These are phyloP conservation scores for Rhinocladiella similis DNA, from an alignment of 2,329 filamentous ascomycete species.

Conservation along the genomic window DNA sequence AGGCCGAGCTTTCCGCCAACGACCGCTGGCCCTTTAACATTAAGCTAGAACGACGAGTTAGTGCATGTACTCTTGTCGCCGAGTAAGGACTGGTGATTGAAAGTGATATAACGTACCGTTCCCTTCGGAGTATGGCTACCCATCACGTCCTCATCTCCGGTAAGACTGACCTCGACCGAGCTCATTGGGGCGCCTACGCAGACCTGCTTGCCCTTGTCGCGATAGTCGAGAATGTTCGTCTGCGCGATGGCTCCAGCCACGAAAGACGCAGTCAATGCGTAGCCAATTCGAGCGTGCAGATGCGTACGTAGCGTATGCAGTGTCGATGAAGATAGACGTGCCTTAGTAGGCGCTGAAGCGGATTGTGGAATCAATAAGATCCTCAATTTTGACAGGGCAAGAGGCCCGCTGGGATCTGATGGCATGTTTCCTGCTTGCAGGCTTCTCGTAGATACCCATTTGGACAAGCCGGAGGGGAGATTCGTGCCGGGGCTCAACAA, in stretches of 20 bases:
- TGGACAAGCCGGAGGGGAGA: conserved; percentile 14
- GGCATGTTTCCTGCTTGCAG: conserved; percentile 55
- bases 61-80: not conserved
- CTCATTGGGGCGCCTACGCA: conserved; percentile 78
- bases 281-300: conserved; percentile 76
- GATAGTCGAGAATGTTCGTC: conserved; percentile 85
- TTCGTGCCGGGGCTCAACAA: conserved; percentile 60
- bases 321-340: conserved; percentile 65
- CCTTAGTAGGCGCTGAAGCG: conserved; percentile 59
- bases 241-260: conserved; percentile 91
- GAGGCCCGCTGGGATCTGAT: conserved; percentile 56
- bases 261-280: conserved; percentile 76
- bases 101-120: conserved; percentile 53
- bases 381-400: conserved; percentile 66
- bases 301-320: conserved; percentile 82
- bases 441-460: conserved; percentile 50
- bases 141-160: conserved; percentile 35
- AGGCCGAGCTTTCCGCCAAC: conserved; percentile 21
- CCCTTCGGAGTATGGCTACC: conserved; percentile 52
- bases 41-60: conserved; percentile 12
- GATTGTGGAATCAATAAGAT: conserved; percentile 78
- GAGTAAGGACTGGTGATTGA: not conserved
- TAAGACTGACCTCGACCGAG: conserved; percentile 73
- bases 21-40: conserved; percentile 26
- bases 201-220: conserved; percentile 48